A percentile compares a stretch with the other conserved stretches of the same genome.
phyloP scores from a whole-genome alignment of 257 asterid species.

The Rehmannia glutinosa region DNA sequence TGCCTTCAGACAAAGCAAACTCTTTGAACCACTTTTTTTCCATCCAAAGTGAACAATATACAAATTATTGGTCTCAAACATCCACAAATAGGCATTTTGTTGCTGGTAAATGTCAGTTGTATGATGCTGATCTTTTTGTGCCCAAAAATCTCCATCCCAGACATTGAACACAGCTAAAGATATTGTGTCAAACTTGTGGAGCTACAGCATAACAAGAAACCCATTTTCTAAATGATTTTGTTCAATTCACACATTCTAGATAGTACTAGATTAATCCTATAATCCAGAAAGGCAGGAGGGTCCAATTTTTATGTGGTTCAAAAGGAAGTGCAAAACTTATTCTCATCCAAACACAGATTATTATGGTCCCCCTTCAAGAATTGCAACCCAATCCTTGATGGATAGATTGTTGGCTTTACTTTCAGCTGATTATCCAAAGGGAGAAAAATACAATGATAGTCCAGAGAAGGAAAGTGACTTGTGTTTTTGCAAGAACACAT shows the following conservation, averaged over 20 bases:
- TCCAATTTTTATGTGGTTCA: constrained; percentile 7
- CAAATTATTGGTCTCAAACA: too few relatives aligned
- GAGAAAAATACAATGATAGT: not conserved
- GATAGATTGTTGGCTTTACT: not conserved
- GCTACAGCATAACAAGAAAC: not conserved
- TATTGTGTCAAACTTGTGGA: not conserved
- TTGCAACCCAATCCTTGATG: not conserved
- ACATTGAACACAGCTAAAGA: not conserved
- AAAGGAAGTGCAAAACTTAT: not conserved
- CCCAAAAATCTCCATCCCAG: not conserved
- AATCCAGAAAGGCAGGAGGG: not conserved
- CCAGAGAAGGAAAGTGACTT: not conserved
- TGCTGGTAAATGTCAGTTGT: too few relatives aligned
- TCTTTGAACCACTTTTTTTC: too few relatives aligned
- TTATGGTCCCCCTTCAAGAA: constrained; percentile 15
- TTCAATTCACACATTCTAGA: not conserved
- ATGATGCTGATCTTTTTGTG: not conserved
- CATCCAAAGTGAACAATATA: too few relatives aligned
- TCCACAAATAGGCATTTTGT: too few relatives aligned
- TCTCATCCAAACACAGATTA: constrained; percentile 4
- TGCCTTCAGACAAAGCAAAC: too few relatives aligned
- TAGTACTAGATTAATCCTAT: not conserved
- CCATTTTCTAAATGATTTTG: not conserved
- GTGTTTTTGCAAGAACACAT: not conserved
- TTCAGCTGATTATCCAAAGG: not conserved